phyloP scores from a whole-genome alignment of 2,329 filamentous ascomycete species.

The Fusarium chlamydosporum region DNA sequence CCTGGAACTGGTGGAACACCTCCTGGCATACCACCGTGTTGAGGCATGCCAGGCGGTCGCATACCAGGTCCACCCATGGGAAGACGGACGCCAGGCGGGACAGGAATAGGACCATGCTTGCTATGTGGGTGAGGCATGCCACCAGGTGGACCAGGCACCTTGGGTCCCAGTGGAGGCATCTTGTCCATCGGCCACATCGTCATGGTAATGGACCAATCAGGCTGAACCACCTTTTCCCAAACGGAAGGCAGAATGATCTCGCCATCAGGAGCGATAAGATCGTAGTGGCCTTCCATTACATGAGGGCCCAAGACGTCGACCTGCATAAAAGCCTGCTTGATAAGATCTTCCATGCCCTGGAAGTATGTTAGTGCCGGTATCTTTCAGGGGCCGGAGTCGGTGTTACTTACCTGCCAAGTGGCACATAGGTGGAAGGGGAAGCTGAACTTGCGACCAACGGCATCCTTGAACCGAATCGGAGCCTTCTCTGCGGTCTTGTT shows the following conservation, averaged over 20 bases:
- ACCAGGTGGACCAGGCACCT: constrained; percentile 35
- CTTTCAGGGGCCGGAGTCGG: background rate
- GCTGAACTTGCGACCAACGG: constrained; percentile 90
- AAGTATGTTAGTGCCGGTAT: constrained; percentile 44
- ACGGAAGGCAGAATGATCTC: constrained; percentile 84
- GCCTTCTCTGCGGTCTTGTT: constrained; percentile 73
- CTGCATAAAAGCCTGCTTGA: constrained; percentile 85
- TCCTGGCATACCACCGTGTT: constrained; percentile 14
- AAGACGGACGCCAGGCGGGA: constrained; percentile 5
- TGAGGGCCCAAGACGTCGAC: constrained; percentile 82
- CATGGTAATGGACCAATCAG: constrained; percentile 72
- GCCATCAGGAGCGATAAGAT: constrained; percentile 81
- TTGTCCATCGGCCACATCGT: constrained; percentile 72
- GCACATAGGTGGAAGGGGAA: constrained; percentile 90
- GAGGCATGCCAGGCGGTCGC: constrained; percentile 27
- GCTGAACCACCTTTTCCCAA: constrained; percentile 85
- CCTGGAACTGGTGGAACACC: constrained; percentile 44
- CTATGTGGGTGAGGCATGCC: constrained; percentile 23
- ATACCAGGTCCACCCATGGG: constrained; percentile 24
- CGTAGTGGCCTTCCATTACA: constrained; percentile 83
- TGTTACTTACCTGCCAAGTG: constrained; percentile 79
- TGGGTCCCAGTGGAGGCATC: constrained; percentile 49
- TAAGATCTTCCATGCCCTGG: constrained; percentile 88
- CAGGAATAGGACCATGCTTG: constrained; percentile 35
- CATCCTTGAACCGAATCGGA: constrained; percentile 91